Percentiles rank a stretch among this genome's conserved stretches.
phyloP scores from a whole-genome alignment of 108 stramenopile genomes.

The Cyclostephanos tholiformis region DNA sequence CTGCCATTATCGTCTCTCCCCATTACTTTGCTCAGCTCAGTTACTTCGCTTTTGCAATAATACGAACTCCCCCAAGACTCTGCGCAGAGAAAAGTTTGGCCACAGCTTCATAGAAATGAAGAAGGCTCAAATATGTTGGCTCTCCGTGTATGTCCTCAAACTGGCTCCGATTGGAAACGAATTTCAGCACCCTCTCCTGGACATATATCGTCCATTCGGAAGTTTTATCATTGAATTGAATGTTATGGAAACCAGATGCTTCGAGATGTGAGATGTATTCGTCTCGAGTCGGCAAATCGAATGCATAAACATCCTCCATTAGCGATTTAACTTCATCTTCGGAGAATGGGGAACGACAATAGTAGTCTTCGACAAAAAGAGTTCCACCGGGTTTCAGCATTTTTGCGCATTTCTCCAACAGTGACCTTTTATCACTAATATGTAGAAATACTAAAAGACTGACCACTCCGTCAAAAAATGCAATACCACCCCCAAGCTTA shows the following conservation, averaged over 20 bases:
- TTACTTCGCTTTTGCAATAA: slow-evolving; percentile 34
- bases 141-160: slow-evolving; percentile 36
- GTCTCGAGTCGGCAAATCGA: slow-evolving; percentile 32
- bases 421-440: slow-evolving; percentile 31
- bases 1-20: background rate
- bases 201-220: slow-evolving; percentile 40
- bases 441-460: slow-evolving; percentile 49
- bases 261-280: slow-evolving; percentile 42
- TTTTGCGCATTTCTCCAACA: slow-evolving; percentile 29
- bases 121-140: slow-evolving; percentile 30
- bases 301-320: slow-evolving; percentile 35
- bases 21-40: background rate
- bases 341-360: slow-evolving; percentile 26
- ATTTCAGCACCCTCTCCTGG: slow-evolving; percentile 27
- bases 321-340: slow-evolving; percentile 30
- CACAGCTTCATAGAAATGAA: slow-evolving; percentile 41
- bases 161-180: slow-evolving; percentile 19
- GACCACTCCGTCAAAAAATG: slow-evolving; percentile 42
- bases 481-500: slow-evolving; percentile 28
- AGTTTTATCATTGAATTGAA: slow-evolving; percentile 46
- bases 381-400: slow-evolving; percentile 38
- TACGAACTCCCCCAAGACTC: slow-evolving; percentile 50
- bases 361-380: slow-evolving; percentile 44
- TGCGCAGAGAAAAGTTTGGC: slow-evolving; percentile 25
- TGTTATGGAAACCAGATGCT: slow-evolving; percentile 41